Conservation (phyloP, 1,284 basidiomycete genomes). For the Marasmius fiardii region DNA sequence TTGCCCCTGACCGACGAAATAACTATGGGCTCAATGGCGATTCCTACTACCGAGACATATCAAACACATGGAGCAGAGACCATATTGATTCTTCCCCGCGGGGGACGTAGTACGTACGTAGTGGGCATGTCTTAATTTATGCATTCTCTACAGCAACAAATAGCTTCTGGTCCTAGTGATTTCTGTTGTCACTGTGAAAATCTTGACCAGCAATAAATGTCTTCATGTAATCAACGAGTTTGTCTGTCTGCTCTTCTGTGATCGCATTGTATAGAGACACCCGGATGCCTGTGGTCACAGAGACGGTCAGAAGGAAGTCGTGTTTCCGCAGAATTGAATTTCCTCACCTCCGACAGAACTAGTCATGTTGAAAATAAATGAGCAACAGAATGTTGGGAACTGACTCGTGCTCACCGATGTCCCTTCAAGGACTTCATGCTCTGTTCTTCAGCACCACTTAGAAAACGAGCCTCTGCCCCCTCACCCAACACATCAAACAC, state of each 20-base stretch:
- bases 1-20: conserved; percentile 47
- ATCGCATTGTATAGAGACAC: conserved; percentile 96
- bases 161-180: too few species aligned
- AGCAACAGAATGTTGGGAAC: conserved; percentile 2
- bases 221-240: conserved; percentile 57
- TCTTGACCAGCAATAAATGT: conserved; percentile 41
- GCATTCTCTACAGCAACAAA: background rate
- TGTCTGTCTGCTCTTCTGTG: conserved; percentile 74
- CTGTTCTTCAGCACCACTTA: conserved; percentile 72
- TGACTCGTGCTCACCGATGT: conserved; percentile 67
- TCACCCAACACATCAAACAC: conserved; percentile 77
- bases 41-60: conserved; percentile 69
- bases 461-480: conserved; percentile 68
- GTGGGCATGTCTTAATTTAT: conserved; percentile 48
- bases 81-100: conserved; percentile 69
- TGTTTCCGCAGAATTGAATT: background rate
- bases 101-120: conserved; percentile 76
- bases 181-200: too few species aligned
- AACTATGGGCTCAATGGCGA: conserved; percentile 52
- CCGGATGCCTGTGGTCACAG: conserved; percentile 61
- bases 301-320: background rate
- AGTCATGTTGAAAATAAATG: conserved; percentile 19
- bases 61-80: conserved; percentile 76
- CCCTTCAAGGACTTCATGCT: conserved; percentile 89
- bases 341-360: conserved; percentile 54